phyloP scores from a whole-genome alignment of 257 asterid species.

The Solanum virginianum region DNA sequence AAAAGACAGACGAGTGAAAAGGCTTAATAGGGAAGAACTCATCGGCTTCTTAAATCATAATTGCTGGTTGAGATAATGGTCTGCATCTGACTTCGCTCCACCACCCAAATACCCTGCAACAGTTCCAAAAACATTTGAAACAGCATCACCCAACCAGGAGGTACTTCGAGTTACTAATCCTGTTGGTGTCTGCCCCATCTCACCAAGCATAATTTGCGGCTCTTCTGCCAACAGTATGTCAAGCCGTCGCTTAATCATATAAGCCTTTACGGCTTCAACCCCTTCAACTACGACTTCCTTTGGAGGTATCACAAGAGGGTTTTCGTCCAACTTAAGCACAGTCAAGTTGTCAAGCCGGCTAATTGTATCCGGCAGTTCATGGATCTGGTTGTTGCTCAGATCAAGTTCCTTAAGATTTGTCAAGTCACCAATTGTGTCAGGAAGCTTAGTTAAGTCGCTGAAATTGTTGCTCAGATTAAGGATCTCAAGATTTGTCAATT shows the following conservation, averaged over 20 bases:
- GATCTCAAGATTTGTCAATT: slow-evolving; percentile 49
- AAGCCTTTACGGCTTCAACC: slow-evolving; percentile 51
- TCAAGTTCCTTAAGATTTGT: slow-evolving; percentile 67
- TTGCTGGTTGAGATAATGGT: slow-evolving; percentile 56
- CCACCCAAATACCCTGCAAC: slow-evolving; percentile 51
- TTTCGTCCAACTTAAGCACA: slow-evolving; percentile 58
- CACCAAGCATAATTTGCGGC: slow-evolving; percentile 18
- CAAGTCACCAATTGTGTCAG: slow-evolving; percentile 62
- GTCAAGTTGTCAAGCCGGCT: slow-evolving; percentile 45
- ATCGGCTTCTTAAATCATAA: slow-evolving; percentile 18
- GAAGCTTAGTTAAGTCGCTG: slow-evolving; percentile 65
- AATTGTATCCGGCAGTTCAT: slow-evolving; percentile 56
- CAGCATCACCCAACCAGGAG: slow-evolving; percentile 50
- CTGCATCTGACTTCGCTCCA: slow-evolving; percentile 23
- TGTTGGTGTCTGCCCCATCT: slow-evolving; percentile 16
- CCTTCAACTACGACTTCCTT: slow-evolving; percentile 58
- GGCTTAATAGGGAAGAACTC: background rate
- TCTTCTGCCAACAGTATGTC: slow-evolving; percentile 51
- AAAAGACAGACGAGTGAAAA: background rate
- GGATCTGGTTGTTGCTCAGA: slow-evolving; percentile 92
- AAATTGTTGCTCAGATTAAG: slow-evolving; percentile 76
- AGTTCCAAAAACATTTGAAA: slow-evolving; percentile 39
- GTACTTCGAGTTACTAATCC: slow-evolving; percentile 53
- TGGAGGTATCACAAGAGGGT: slow-evolving; percentile 80
- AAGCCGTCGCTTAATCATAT: slow-evolving; percentile 48